Base-by-base conservation (phyloP, 768 basidiomycete genomes). In the Favolaschia claudopus region DNA sequence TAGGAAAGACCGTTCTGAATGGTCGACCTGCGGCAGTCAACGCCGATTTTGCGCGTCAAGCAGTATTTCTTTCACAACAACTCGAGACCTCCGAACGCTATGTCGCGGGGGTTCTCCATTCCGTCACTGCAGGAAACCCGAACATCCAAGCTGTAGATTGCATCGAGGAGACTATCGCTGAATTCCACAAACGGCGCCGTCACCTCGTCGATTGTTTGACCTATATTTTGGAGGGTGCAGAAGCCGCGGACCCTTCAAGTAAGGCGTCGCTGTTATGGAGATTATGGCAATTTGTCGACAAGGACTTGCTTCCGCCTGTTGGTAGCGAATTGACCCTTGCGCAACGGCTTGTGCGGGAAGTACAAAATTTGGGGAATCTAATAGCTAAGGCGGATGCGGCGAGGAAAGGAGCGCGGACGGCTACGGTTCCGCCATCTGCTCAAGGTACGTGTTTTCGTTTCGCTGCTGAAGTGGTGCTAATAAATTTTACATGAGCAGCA, bases 21-120 rank as follows among this genome's bases (percentile, higher is more conserved):
- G 87, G 89, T 28, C 85, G 82, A 66, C 77, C 85, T n/a, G 79
- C 89, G 32, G 85, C 87, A 0, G 82, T 95, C 63, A 93, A 92
- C 70, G 72, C 85, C 14, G 90, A 95, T 69, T 94, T 95, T 72
- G 87, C 86, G 14, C 85, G 84, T 46, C 92, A 92, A 71, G 85
- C 82, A 53, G 72, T 91, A 53, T 91, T 93, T 73, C 84, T 96
- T 53, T 86, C 95, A 0, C 86, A 91, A 68, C 86, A 92, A 52
- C 87, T 97, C 50, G 82, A 85, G 66, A 87, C 87, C 63, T 96
- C 95, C 13, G 95, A 96, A 76, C 85, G 88, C 65, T 87, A 91
- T 72, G 76, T 88, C 47, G 91, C 93, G 5, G 79, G 79, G 20
- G 82, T 93, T 17, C 77, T 93, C 42, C 85, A 90, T 56, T 74